Evolutionary conservation across 805 yeast genomes (phyloP), one percentile per base, ranked within the genome.

Genomic region (Myxozyma monticola): DNA sequence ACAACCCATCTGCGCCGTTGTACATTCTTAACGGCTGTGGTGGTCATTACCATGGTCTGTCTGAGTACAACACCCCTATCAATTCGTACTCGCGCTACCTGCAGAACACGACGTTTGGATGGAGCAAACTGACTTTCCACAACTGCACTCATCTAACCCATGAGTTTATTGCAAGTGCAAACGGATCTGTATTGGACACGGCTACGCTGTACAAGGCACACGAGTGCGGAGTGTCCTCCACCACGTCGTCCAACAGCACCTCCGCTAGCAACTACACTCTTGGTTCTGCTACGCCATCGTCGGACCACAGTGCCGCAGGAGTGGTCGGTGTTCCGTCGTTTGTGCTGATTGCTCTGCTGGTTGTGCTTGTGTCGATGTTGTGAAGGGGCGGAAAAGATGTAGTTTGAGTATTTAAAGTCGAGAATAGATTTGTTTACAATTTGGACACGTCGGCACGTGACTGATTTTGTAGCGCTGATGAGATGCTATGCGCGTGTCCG

Each of bases 1-100:
- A 65, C 49, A 60, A 65, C 46, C 68, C 68, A 2, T 41, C 49
- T 3, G 59, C 65, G 10, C 68, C 68, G 12, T 59, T 62, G 64
- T 65, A 65, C 51, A 64, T 65, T 51, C 45, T 61, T 17, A 65
- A 62, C 47, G 68, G 68, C 17, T 57, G 63, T 17, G 68, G 60
- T 14, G 68, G 68, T 8, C 65, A 62, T 44, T 64, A 60, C 47
- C 65, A 65, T 39, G 68, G 68, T 3, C 51, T 62, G 6, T 60
- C 62, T 31, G 45, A 49, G 15, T 43, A 34, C 37, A n/a, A n/a
- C 7, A 28, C 21, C 7, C 58, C 57, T 10, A 21, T 54, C 18
- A 44, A 28, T 9, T 34, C 25, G n/a, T 54, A 50, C 41, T 28
- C 50, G 15, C 34, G 44, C 3, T 45, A 33, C 28, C 17, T 48